Percentiles rank a stretch among this genome's conserved stretches.
Evolutionary conservation across 441 rosid species (phyloP).

Genomic region (Capsella rubella): DNA sequence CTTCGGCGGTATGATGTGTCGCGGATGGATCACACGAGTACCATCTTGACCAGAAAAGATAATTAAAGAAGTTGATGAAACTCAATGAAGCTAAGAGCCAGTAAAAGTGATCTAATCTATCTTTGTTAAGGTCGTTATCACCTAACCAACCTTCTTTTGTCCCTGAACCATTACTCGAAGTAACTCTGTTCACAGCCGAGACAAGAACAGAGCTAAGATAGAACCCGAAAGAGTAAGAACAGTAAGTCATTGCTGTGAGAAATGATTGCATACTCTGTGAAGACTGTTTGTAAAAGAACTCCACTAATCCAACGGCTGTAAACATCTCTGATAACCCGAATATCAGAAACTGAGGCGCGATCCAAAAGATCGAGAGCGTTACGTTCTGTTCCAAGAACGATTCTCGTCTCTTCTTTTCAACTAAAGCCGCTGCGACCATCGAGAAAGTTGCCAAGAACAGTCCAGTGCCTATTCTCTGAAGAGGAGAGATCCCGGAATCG

Average conservation of each 20-base stretch:
- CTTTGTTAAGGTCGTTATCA: conserved; percentile 64
- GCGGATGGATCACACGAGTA: conserved; percentile 52
- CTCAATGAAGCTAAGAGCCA: conserved; percentile 69
- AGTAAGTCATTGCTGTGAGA: conserved; percentile 68
- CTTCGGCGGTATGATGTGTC: conserved; percentile 41
- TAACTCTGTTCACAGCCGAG: conserved; percentile 60
- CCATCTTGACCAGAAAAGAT: conserved; percentile 68
- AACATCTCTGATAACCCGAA: conserved; percentile 77
- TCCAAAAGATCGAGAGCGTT: conserved; percentile 66
- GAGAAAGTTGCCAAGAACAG: conserved; percentile 68
- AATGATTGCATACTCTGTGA: conserved; percentile 68
- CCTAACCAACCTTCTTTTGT: conserved; percentile 58
- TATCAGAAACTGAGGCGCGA: conserved; percentile 67
- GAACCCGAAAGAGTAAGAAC: conserved; percentile 77
- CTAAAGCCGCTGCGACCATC: conserved; percentile 67
- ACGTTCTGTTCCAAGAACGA: conserved; percentile 40
- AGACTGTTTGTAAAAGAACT: conserved; percentile 75
- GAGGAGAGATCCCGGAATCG: conserved; percentile 67
- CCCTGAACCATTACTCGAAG: conserved; percentile 36
- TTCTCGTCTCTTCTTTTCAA: conserved; percentile 58
- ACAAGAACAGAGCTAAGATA: conserved; percentile 69
- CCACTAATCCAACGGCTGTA: conserved; percentile 75
- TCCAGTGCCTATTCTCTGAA: conserved; percentile 63
- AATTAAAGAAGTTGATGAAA: conserved; percentile 64
- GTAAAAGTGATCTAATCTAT: conserved; percentile 66